Percentiles rank a stretch among this genome's conserved stretches.
Evolutionary conservation across 352 stramenopile species (phyloP).

Genomic region (Phytophthora brassicae): DNA sequence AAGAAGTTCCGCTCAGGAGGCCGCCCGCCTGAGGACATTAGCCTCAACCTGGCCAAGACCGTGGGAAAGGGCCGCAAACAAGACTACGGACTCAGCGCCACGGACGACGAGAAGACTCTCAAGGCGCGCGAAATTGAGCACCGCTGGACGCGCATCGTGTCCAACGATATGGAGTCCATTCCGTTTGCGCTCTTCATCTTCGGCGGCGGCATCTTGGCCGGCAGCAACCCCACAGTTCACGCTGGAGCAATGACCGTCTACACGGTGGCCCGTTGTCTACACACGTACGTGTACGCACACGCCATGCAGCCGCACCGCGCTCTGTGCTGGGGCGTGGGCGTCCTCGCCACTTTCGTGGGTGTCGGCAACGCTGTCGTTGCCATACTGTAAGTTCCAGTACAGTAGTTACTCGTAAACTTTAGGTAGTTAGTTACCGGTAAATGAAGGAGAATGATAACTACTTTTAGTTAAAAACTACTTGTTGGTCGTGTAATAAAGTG

Average conservation of each 20-base stretch:
- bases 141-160: conserved; percentile 53
- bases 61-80: conserved; percentile 19
- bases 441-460: no score
- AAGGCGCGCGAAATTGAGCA: conserved; percentile 38
- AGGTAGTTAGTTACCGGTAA: no score
- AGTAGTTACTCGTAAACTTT: no score
- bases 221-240: conserved; percentile 38
- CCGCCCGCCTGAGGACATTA: conserved; percentile 52
- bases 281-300: conserved; percentile 53
- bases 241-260: conserved; percentile 39
- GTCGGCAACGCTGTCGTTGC: conserved; percentile 35
- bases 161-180: conserved; percentile 64
- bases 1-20: conserved; percentile 59
- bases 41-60: conserved; percentile 39
- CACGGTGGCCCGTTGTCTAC: conserved; percentile 39
- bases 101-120: conserved; percentile 35
- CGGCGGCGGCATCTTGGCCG: conserved; percentile 38
- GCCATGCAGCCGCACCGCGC: conserved; percentile 47
- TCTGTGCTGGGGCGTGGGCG: conserved; percentile 31
- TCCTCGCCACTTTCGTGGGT: conserved; percentile 35
- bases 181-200: conserved; percentile 57
- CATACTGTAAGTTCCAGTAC: conserved; percentile 29
- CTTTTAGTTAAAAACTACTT: no score
- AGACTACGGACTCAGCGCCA: conserved; percentile 30
- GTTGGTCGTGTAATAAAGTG: no score